These are phyloP conservation scores for Deuterostichococcus epilithicus DNA, from an alignment of 139 green algal species.

Conservation along the genomic window DNA sequence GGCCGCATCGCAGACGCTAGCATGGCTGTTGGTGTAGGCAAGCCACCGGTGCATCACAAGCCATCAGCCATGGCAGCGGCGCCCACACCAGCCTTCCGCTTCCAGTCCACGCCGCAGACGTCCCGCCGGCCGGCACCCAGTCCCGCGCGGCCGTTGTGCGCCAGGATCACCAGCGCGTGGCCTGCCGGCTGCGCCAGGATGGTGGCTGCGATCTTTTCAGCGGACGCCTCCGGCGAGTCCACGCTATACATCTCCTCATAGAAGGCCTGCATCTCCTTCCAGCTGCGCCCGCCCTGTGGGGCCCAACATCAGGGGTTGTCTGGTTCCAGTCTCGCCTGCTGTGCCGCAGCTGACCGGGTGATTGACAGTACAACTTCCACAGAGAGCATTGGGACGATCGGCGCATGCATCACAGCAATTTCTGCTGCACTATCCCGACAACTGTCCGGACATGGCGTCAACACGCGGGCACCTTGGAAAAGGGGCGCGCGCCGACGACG, in stretches of 20 bases:
- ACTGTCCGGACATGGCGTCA: too few relatives aligned
- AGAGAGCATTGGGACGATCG: too few relatives aligned
- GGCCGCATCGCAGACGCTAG: background rate
- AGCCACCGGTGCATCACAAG: background rate
- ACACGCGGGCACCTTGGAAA: slow-evolving; percentile 29
- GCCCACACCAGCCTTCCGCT: background rate
- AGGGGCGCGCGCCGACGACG: slow-evolving; percentile 51
- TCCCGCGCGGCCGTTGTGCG: slow-evolving; percentile 65
- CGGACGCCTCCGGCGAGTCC: slow-evolving; percentile 27
- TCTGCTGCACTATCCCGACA: too few relatives aligned
- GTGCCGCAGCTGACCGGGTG: too few relatives aligned
- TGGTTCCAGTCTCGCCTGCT: too few relatives aligned
- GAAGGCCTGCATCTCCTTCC: slow-evolving; percentile 43
- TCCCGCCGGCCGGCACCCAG: slow-evolving; percentile 34
- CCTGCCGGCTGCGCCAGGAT: slow-evolving; percentile 4
- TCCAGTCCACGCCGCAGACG: slow-evolving; percentile 51
- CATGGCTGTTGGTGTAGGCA: background rate
- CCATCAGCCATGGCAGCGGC: too few relatives aligned
- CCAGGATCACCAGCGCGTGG: slow-evolving; percentile 42
- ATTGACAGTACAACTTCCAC: too few relatives aligned
- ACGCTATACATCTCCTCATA: slow-evolving; percentile 46
- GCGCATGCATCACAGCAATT: too few relatives aligned
- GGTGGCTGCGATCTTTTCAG: slow-evolving; percentile 15
- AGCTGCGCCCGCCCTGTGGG: slow-evolving; percentile 22
- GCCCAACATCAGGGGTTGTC: too few relatives aligned